A percentile compares a stretch with the other conserved stretches of the same genome.
phyloP scores from a whole-genome alignment of 2,329 filamentous ascomycete genomes.

The Chaetomium sp. region DNA sequence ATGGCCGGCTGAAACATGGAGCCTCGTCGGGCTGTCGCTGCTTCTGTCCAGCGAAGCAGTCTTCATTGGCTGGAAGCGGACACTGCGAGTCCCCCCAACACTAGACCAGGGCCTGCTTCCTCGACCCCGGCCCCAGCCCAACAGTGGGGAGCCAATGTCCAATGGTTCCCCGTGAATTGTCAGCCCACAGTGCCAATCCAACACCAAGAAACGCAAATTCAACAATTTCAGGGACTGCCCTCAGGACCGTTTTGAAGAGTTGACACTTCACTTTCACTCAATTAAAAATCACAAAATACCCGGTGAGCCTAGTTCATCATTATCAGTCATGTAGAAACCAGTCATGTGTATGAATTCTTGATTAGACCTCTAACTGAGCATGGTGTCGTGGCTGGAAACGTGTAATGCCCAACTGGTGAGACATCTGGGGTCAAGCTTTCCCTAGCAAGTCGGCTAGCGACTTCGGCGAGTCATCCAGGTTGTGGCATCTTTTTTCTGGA shows the following conservation, averaged over 20 bases:
- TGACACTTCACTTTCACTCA: background rate
- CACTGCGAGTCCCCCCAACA: background rate
- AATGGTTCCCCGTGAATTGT: slow-evolving; percentile 22
- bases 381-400: background rate
- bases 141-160: slow-evolving; percentile 13
- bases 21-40: background rate
- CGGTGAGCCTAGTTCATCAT: background rate
- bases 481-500: slow-evolving; percentile 15
- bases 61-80: slow-evolving; percentile 14
- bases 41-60: background rate
- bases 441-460: background rate
- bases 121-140: slow-evolving; percentile 13
- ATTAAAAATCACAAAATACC: background rate
- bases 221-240: slow-evolving; percentile 9
- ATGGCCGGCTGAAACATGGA: slow-evolving; percentile 5
- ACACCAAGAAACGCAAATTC: background rate
- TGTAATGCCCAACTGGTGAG: slow-evolving; percentile 3
- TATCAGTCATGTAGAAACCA: background rate
- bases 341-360: background rate
- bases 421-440: background rate
- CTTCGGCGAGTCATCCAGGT: slow-evolving; percentile 23
- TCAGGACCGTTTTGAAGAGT: background rate
- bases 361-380: background rate
- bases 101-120: background rate
- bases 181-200: slow-evolving; percentile 15